Base-by-base conservation (phyloP, 192 early-diverging fungal species). In the Pecoramyces ruminantium region DNA sequence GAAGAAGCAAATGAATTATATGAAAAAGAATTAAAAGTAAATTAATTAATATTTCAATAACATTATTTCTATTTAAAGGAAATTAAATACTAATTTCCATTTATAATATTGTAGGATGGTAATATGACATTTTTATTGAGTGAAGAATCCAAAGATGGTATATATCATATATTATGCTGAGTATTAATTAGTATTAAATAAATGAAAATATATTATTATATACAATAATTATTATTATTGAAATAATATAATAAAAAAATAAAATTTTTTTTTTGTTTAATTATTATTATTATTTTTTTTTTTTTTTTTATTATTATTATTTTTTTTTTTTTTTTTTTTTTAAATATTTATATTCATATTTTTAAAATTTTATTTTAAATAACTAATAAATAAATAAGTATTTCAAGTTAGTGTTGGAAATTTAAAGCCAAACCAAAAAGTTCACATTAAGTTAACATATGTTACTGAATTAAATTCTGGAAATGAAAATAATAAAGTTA, bases 391-490 rank as follows among this genome's bases (percentile, higher is more conserved):
- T 34, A 34, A 6, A 39, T 39, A 28, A 83, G 87, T 89, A 38
- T 89, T 89, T 81, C 86, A 86, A 78, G 82, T 84, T 29, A 84
- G 81, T 25, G 67, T 89, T 25, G 88, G 88, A n/a, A 90, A 90
- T 80, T 77, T 90, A 38, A 79, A 81, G n/a, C 58, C 88, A 28
- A 78, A 79, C 4, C 79, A 81, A 18, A 83, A 42, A 5, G 80
- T 90, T 9, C 78, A 80, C 27, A 79, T 89, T 27, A 82, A 84
- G 25, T 84, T 89, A 39, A 86, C 84, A 0, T 89, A 90, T 81
- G 81, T 89, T 27, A 80, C 82, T 2, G 89, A 89, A 77, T 82
- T 88, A 51, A 85, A 84, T 39, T 82, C 84, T 39, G 89, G 89
- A 79, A 79, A 85, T 28, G 89, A 86, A 30, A 79, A 81, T 28